Base-by-base conservation (phyloP, 2,329 filamentous ascomycete species). In the Hysterium pulicare region DNA sequence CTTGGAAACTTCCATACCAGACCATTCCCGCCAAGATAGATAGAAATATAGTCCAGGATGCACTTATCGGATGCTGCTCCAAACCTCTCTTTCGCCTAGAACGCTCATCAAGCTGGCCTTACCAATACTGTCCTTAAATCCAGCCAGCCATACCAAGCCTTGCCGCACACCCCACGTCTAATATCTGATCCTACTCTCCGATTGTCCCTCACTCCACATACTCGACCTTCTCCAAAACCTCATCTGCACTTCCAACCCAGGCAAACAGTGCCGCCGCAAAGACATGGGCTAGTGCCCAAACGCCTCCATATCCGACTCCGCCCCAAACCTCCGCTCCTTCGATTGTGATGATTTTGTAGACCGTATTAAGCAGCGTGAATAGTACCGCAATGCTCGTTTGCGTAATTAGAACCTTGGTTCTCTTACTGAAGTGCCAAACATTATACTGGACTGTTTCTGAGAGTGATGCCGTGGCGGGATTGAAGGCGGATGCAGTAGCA, bases 361-460 rank as follows among this genome's bases (percentile, higher is more conserved):
- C 81, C 0, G 76, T 79, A 54, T 79, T 78, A n/a, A 68, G 55
- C 7, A 75, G 61, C 9, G 72, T 58, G 45, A 76, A 67, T 1
- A 57, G 51, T 0, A 71, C 71, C 33, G 82, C 59, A 6, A 75
- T 54, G 4, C 64, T 51, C 3, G 81, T 83, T 38, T 83, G 71
- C 38, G 79, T 57, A 45, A 79, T 71, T 36, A 83, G 69, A 5
- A 81, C 71, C 13, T 72, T 71, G 0, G 87, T 89, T 43, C 89
- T 78, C 49, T 72, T 72, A 33, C 86, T 76, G 64, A 80, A 86
- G 26, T 84, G 84, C 78, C 83, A 89, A 38, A 90, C 57, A 55
- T 90, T 89, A 66, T 81, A 83, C 56, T 75, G 71, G 23, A 95
- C 59, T 2, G 87, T 91, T 66, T 93, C 79, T 20, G 72, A 67